phyloP scores from a whole-genome alignment of 495 filamentous ascomycete species.

The Xanthoparmelia taractica region DNA sequence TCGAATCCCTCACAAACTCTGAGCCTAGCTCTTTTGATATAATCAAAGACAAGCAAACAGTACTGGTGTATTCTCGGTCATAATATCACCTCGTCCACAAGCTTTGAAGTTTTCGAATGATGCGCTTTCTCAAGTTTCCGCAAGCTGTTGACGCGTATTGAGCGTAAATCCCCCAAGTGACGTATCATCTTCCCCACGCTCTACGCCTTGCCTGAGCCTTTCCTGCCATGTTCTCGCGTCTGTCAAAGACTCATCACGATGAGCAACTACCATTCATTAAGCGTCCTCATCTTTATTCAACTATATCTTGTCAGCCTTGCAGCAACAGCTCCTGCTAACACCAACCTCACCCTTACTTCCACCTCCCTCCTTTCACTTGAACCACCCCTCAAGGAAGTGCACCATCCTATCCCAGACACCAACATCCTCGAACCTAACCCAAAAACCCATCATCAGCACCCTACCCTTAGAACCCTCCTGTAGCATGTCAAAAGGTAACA shows the following conservation, averaged over 20 bases:
- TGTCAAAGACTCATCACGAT: neutral
- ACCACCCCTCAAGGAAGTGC: neutral
- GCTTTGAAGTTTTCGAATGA: neutral
- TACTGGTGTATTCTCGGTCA: no score
- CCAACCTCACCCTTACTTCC: neutral
- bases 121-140: neutral
- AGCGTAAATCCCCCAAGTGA: no score
- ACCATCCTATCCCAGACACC: neutral
- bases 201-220: neutral
- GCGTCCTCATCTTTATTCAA: neutral
- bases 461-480: neutral
- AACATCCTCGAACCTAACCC: neutral
- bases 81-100: no score
- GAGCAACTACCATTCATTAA: neutral
- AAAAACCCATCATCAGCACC: neutral
- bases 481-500: no score
- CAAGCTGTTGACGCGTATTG: neutral
- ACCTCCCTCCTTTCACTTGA: neutral
- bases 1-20: no score
- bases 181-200: neutral
- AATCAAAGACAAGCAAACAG: no score
- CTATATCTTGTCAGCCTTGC: neutral
- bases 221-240: neutral
- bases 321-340: neutral
- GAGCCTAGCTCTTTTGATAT: no score